These are phyloP conservation scores for Backusella sp. DNA, from an alignment of 192 early-diverging fungal species.

Conservation along the genomic window DNA sequence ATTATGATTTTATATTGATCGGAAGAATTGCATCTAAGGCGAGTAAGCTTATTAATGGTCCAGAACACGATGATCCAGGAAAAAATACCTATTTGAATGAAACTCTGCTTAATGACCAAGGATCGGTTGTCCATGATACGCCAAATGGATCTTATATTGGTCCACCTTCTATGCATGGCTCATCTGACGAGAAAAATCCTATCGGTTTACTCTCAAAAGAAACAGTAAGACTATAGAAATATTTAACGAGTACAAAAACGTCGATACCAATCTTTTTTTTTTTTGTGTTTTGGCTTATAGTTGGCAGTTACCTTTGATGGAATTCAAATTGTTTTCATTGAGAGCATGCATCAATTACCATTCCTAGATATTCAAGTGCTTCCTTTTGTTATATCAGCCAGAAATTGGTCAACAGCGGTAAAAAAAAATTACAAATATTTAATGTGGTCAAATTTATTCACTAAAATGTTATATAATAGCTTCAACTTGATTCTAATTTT, in stretches of 20 bases:
- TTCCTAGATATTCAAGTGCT: slow-evolving; percentile 69
- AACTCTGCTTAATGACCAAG: not conserved
- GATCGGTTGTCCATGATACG: not conserved
- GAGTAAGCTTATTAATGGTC: slow-evolving; percentile 36
- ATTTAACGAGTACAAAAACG: not conserved
- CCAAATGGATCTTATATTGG: not conserved
- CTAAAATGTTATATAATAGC: not conserved
- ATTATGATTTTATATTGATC: slow-evolving; percentile 68
- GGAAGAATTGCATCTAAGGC: slow-evolving; percentile 60
- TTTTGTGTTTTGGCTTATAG: slow-evolving; percentile 5
- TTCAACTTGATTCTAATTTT: slow-evolving; percentile 57
- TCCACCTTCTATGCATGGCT: not conserved
- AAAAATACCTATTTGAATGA: not conserved
- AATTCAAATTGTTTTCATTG: slow-evolving; percentile 71
- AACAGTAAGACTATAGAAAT: slow-evolving; percentile 16
- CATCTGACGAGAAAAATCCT: not conserved
- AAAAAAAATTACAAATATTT: slow-evolving; percentile 14
- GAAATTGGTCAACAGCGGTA: slow-evolving; percentile 66
- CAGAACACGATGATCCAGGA: not conserved
- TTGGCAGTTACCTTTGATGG: slow-evolving; percentile 41
- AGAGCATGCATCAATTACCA: slow-evolving; percentile 80
- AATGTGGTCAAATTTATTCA: not conserved
- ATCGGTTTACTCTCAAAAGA: slow-evolving; percentile 31
- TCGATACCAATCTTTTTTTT: not conserved
- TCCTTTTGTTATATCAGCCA: slow-evolving; percentile 62